phyloP scores from a whole-genome alignment of 2,329 filamentous ascomycete species.

The Stachybotrys chlorohalonatus region DNA sequence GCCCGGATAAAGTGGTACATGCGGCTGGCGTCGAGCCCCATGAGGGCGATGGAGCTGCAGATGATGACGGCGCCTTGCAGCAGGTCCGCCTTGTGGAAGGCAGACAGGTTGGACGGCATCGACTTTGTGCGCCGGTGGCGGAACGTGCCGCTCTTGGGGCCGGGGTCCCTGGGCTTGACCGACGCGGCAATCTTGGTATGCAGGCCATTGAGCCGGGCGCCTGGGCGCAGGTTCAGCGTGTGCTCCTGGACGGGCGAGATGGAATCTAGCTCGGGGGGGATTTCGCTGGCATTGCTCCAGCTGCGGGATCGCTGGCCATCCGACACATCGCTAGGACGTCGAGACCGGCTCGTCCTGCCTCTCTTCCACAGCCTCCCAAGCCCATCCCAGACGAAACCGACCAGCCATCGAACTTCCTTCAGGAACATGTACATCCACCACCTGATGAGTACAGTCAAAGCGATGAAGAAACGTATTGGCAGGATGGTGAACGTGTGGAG shows the following conservation, averaged over 20 bases:
- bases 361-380: constrained; percentile 68
- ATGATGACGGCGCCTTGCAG: constrained; percentile 85
- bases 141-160: constrained; percentile 25
- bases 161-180: constrained; percentile 10
- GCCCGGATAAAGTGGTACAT: constrained; percentile 98
- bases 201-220: constrained; percentile 2
- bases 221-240: constrained; percentile 2
- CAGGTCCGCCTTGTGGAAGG: constrained; percentile 91
- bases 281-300: constrained; percentile 24
- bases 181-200: constrained; percentile 6
- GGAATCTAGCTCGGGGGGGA: constrained; percentile 8
- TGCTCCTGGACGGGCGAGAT: constrained; percentile 5
- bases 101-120: constrained; percentile 72
- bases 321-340: constrained; percentile 20
- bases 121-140: constrained; percentile 72
- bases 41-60: constrained; percentile 73
- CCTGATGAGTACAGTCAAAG: constrained; percentile 62
- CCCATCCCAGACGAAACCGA: constrained; percentile 70
- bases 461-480: constrained; percentile 78
- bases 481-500: constrained; percentile 94
- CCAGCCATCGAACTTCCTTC: constrained; percentile 64
- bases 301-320: constrained; percentile 29
- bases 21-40: constrained; percentile 86
- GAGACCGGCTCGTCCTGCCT: constrained; percentile 33
- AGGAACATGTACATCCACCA: constrained; percentile 70